Evolutionary conservation across 2,329 filamentous ascomycete genomes (phyloP), one percentile per base, ranked within the genome.

Genomic region (Fusarium verticillioides): DNA sequence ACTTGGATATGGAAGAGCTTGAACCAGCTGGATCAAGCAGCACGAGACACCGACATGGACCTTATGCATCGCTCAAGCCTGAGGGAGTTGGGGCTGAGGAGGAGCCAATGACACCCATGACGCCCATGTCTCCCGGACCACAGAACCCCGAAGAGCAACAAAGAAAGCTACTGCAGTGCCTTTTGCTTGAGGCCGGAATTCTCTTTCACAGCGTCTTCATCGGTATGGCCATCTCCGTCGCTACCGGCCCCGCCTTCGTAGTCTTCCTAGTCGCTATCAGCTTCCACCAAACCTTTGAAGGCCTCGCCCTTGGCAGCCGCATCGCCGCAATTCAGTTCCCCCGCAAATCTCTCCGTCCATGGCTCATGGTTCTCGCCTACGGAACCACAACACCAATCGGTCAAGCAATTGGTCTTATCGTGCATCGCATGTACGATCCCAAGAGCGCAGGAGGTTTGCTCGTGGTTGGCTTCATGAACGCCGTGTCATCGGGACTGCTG

Each of bases 261-360:
- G 92, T 96, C 18, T 93, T 96, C 72, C 85, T 96, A 1, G 86
- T 95, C 36, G 94, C 94, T 56, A 95, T 96, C 70, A 90, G 89
- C 73, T 95, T 96, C 82, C 94, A 96, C 78, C 93, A 97, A 83
- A 94, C 93, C 2, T 97, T 97, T 73, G 94, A 97, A 83, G 94
- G 94, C 4, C 90, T 97, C 19, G 94, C 94, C 1, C 88, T 97
- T 9, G 94, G 94, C 11, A 93, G 93, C 47, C 92, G 94, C 65
- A 97, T 97, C 76, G 93, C 94, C 1, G 92, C 93, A 15, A 90
- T 97, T 34, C 90, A 92, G 80, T 97, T 98, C 78, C 89, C 93
- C 0, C 87, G 88, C 26, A 87, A 88, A 6, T 96, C 93, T 1
- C 83, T 89, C 4, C 93, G 93, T 53, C 96, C 96, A 0, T 97